Evolutionary conservation across 2,329 filamentous ascomycete genomes (phyloP), one percentile per base, ranked within the genome.

Genomic region (Gnomoniopsis smithogilvyi): DNA sequence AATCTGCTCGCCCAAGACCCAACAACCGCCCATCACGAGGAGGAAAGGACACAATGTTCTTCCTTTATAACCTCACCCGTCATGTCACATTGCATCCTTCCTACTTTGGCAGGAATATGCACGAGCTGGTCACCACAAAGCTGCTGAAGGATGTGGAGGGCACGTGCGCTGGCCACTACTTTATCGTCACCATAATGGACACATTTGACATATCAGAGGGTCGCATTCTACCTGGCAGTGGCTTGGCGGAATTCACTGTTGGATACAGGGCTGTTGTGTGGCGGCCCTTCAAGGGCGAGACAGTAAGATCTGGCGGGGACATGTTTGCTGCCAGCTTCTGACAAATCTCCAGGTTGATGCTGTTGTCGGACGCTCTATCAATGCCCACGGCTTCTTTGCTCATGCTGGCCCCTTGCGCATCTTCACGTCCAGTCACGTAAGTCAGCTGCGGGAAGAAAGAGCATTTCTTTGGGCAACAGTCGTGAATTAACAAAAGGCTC

Each of bases 141-240:
- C 86, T 99, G 30, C 84, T 96, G 64, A 89, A 91, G 70, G 94
- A 98, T 72, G 92, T 97, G 63, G 95, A 99, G 77, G 95, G 95
- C 24, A 94, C 91, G 46, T 97, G 93, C 75, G 95, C 92, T 3
- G 95, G 95, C 60, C 92, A 91, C 72, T 97, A 96, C 80, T 98
- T 95, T 75, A 96, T 99, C 71, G 95, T 99, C 68, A 95, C 92
- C 70, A 96, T 99, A 69, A 94, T 99, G 86, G 93, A 97, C 74
- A 91, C 93, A 51, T 93, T 96, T 69, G 91, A 97, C 67, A 94
- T 98, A 69, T 96, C 92, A 17, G 92, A 96, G 70, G 93, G 93
- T 14, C 89, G 92, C 67, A 94, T 99, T 63, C 84, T 97, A 58
- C 94, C 95, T 3, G 91, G 94, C 10, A 96, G 90, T 63, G 95